Evolutionary conservation across 2,329 filamentous ascomycete species (phyloP).

Genomic region (Gliomastix tumulicola): DNA sequence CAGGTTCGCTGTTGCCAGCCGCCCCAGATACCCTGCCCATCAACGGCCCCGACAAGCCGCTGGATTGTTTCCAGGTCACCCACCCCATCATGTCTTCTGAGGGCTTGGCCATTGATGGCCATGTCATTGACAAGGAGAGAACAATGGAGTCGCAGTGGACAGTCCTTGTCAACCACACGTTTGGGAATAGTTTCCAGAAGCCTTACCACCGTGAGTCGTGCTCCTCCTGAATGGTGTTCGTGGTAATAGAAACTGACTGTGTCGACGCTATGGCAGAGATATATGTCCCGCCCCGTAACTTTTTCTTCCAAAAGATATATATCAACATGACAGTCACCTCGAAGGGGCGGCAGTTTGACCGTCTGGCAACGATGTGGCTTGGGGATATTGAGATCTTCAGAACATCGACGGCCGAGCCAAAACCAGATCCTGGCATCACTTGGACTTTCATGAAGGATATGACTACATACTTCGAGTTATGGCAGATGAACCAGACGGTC

Average conservation of each 20-base stretch:
- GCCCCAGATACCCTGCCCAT: too few relatives aligned
- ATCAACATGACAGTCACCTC: constrained; percentile 73
- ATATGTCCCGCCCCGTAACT: constrained; percentile 60
- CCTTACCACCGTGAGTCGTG: constrained; percentile 61
- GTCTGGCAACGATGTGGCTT: constrained; percentile 69
- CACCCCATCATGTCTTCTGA: constrained; percentile 53
- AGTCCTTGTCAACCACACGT: constrained; percentile 62
- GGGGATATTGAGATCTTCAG: constrained; percentile 75
- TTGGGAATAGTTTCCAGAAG: constrained; percentile 65
- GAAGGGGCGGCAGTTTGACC: constrained; percentile 67
- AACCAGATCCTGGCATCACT: constrained; percentile 53
- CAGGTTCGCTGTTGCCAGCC: too few relatives aligned
- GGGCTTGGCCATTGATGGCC: constrained; percentile 16
- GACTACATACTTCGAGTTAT: constrained; percentile 62
- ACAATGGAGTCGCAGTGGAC: constrained; percentile 27
- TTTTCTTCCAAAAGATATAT: constrained; percentile 67
- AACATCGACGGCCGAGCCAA: constrained; percentile 77
- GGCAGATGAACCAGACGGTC: constrained; percentile 61
- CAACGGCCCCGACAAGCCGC: too few relatives aligned
- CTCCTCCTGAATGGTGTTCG: neutral
- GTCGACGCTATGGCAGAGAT: constrained; percentile 31
- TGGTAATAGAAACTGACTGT: constrained; percentile 4
- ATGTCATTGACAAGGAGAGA: constrained; percentile 2
- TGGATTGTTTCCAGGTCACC: constrained; percentile 61
- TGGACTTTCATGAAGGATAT: constrained; percentile 78